Base-by-base conservation (phyloP, 495 filamentous ascomycete genomes). In the Cladorrhinum samala region DNA sequence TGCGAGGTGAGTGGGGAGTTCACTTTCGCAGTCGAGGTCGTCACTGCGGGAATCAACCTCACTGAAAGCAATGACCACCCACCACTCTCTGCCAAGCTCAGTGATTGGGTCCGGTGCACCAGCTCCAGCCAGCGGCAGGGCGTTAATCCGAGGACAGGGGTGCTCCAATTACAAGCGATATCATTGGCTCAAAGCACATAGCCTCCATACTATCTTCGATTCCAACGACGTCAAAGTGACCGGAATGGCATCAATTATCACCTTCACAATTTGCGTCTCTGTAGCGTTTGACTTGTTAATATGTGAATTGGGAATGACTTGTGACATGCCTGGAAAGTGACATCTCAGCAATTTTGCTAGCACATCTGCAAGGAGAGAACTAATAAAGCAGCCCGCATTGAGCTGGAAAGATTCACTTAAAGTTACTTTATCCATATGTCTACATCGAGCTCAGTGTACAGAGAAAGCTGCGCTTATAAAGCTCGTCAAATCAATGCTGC, bases 81-180 rank as follows among this genome's bases (percentile, higher is more conserved):
- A n/a, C n/a, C n/a, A n/a, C n/a, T n/a, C n/a, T 49, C 37, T 24
- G 37, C 38, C 44, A 48, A 52, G 49, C 48, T 48, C 49, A 25
- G n/a, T 20, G 46, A 58, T 58, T 54, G 56, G 56, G 36, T 37
- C 17, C 9, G 33, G 50, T 36, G 38, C 19, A 20, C 17, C 41
- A 47, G 36, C 25, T 20, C 17, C 11, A 33, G 27, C 27, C 27
- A 33, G 6, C 49, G 56, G 42, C 49, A 23, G 24, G 41, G 57
- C 43, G 42, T 60, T 60, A 58, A 48, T 61, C 57, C 60, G 60
- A 36, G 50, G 47, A 38, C 55, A 45, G 33, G 17, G 30, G 33
- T 37, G 18, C 24, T 23, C 18, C 16, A 24, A 24, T 24, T 48
- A 3, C 16, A 18, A 30, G 37, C 1, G 17, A 24, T 45, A 13